phyloP scores from a whole-genome alignment of 306 rosid genomes.

The Inga leiocalycina region DNA sequence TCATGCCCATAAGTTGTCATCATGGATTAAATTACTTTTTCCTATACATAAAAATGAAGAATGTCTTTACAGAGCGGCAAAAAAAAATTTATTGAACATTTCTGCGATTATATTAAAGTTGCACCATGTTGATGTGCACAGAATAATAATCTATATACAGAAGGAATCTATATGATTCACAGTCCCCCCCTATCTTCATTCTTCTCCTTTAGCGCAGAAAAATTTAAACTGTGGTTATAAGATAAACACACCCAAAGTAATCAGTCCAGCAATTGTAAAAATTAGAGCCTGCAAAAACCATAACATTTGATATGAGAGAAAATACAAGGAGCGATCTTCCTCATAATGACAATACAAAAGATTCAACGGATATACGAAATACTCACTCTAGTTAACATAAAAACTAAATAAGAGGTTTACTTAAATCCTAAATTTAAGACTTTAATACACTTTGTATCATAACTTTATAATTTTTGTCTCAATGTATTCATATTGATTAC shows the following conservation, averaged over 20 bases:
- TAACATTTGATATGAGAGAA: constrained; percentile 1
- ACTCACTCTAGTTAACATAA: too few species aligned
- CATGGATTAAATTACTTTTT: neutral
- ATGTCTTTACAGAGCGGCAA: neutral
- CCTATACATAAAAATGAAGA: neutral
- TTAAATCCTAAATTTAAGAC: too few species aligned
- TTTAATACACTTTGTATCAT: too few species aligned
- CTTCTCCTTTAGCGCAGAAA: neutral
- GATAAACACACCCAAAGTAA: constrained; percentile 36
- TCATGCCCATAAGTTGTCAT: neutral
- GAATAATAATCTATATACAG: neutral
- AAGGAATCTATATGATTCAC: neutral
- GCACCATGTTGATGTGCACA: constrained; percentile 10
- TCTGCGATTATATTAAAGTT: constrained; percentile 5
- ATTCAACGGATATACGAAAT: neutral
- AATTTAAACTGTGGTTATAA: constrained; percentile 32
- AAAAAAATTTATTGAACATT: too few species aligned
- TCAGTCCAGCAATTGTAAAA: constrained; percentile 49
- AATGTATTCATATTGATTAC: too few species aligned
- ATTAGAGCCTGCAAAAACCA: constrained; percentile 63
- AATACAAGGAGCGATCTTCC: neutral
- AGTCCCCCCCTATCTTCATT: neutral
- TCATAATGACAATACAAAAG: neutral
- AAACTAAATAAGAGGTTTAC: too few species aligned
- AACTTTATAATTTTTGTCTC: too few species aligned